Base-by-base conservation (phyloP, 257 asterid genomes). In the Cinchona pubescens region DNA sequence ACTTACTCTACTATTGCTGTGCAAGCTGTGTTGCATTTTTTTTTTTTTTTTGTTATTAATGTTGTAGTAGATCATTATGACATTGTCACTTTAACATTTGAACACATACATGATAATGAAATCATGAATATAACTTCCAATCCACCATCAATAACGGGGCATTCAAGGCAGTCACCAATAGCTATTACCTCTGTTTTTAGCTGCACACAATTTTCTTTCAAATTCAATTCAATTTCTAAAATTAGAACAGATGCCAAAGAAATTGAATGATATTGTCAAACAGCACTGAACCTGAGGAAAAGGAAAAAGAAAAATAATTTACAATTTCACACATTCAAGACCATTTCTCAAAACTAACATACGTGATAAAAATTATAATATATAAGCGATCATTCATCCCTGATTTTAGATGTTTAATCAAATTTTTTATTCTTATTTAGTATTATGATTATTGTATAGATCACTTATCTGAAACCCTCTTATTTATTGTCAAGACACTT, bases 401-500 rank as follows among this genome's bases (percentile, higher is more conserved):
- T n/a, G n/a, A n/a, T n/a, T n/a, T n/a, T n/a, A n/a, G n/a, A n/a
- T n/a, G n/a, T n/a, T n/a, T n/a, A n/a, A n/a, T n/a, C n/a, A n/a
- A n/a, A n/a, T n/a, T n/a, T n/a, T n/a, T n/a, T n/a, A n/a, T n/a
- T n/a, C n/a, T n/a, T n/a, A n/a, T n/a, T n/a, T n/a, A n/a, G n/a
- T n/a, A n/a, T n/a, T n/a, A n/a, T n/a, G n/a, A n/a, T n/a, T n/a
- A n/a, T n/a, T n/a, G n/a, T n/a, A n/a, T n/a, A n/a, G 0, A 5
- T 43, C 56, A 29, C 14, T 58, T 25, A 12, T 25, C 35, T 58
- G 7, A 58, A 25, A 58, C 6, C 18, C 7, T 11, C 59, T 29
- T 67, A 42, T 25, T 29, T 76, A 56, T 74, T 25, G 72, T 72
- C 60, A 23, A 66, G 68, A 58, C 72, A 68, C 37, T 69, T 67